phyloP scores from a whole-genome alignment of 495 filamentous ascomycete genomes.

The Tuber aestivum region DNA sequence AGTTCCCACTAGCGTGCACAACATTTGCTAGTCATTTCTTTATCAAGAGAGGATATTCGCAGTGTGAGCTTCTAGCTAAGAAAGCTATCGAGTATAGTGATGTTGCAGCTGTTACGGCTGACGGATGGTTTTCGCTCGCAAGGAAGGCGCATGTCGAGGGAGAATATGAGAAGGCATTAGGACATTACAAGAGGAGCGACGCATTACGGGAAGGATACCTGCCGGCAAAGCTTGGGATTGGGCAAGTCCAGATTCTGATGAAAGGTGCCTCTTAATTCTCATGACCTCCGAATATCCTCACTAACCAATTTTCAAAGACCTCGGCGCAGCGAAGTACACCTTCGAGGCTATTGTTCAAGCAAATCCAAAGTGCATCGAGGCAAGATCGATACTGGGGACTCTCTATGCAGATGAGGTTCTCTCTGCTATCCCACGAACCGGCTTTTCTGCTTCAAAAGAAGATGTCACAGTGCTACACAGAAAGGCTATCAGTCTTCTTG shows the following conservation, averaged over 20 bases:
- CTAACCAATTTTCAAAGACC: constrained; percentile 48
- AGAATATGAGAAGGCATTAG: constrained; percentile 61
- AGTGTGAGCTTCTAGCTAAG: constrained; percentile 78
- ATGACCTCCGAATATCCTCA: neutral
- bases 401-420: constrained; percentile 93
- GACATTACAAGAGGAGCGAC: constrained; percentile 83
- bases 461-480: constrained; percentile 76
- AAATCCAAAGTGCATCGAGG: constrained; percentile 68
- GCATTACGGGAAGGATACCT: constrained; percentile 80
- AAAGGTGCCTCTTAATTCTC: constrained; percentile 39
- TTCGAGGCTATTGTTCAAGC: constrained; percentile 79
- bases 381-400: constrained; percentile 81
- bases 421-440: constrained; percentile 49
- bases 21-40: constrained; percentile 87
- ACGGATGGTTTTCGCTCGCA: constrained; percentile 91
- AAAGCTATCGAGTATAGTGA: constrained; percentile 93
- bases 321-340: constrained; percentile 84
- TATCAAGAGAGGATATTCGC: constrained; percentile 63
- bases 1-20: constrained; percentile 80
- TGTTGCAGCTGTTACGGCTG: constrained; percentile 88
- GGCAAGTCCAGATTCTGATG: constrained; percentile 78
- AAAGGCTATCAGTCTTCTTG: constrained; percentile 75
- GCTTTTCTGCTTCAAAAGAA: constrained; percentile 66
- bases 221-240: constrained; percentile 85
- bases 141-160: constrained; percentile 74